These are phyloP conservation scores for Debaryomyces udenii DNA, from an alignment of 1,139 yeast species.

Conservation along the genomic window DNA sequence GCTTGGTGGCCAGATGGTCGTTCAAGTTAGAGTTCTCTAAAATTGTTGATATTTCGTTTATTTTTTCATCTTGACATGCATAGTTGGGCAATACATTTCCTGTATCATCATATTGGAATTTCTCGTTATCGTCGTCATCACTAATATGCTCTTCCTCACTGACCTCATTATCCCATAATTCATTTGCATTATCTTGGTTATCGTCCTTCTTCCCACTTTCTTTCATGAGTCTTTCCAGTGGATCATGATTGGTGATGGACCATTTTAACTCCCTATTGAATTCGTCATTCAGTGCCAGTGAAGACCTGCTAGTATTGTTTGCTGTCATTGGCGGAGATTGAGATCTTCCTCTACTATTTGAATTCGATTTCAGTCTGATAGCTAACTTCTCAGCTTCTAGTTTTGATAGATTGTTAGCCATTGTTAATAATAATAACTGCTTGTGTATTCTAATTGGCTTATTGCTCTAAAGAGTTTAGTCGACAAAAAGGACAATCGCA, in stretches of 20 bases:
- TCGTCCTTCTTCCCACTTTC: slow-evolving; percentile 17
- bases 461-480: neutral
- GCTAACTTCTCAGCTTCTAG: slow-evolving; percentile 50
- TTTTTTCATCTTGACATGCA: slow-evolving; percentile 52
- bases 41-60: slow-evolving; percentile 45
- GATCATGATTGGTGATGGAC: slow-evolving; percentile 57
- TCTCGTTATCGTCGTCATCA: slow-evolving; percentile 60
- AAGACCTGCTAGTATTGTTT: slow-evolving; percentile 33
- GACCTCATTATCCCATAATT: slow-evolving; percentile 42
- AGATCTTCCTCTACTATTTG: slow-evolving; percentile 40
- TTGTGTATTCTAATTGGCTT: neutral
- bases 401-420: slow-evolving; percentile 42
- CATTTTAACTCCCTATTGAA: slow-evolving; percentile 46
- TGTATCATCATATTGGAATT: slow-evolving; percentile 62
- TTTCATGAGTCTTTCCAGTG: slow-evolving; percentile 52
- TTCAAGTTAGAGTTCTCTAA: slow-evolving; percentile 47
- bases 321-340: slow-evolving; percentile 38
- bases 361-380: slow-evolving; percentile 42
- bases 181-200: slow-evolving; percentile 19
- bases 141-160: slow-evolving; percentile 72
- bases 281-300: slow-evolving; percentile 43
- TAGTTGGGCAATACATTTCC: slow-evolving; percentile 64
- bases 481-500: too few relatives aligned
- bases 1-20: slow-evolving; percentile 46
- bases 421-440: slow-evolving; percentile 12